Base-by-base conservation (phyloP, 2,329 filamentous ascomycete species). In the Hypocreales sp. region DNA sequence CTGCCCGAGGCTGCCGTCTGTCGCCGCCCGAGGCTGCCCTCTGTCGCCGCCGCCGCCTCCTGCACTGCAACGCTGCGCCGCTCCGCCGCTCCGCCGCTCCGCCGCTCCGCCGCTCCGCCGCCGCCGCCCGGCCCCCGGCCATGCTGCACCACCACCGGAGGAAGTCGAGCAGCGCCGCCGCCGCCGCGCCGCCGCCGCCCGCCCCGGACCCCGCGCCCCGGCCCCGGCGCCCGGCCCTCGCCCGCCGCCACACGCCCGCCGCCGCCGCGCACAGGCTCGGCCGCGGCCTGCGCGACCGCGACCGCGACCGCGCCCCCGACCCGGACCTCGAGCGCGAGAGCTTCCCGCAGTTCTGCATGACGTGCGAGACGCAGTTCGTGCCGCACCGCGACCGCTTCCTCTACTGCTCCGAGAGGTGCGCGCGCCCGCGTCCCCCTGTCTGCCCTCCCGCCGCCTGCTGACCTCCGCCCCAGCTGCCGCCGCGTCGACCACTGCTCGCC, bases 341-440 rank as follows among this genome's bases (percentile, higher is more conserved):
- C 47, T 75, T 76, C 35, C 70, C 70, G 14, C 69, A 74, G 44
- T 75, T 60, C 42, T 76, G 71, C 50, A 75, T 74, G 70, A 66
- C 61, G 8, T 76, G 71, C 47, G 71, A 75, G 46, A 75, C 74
- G 51, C 69, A 75, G 50, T 75, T 75, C 45, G 49, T 71, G 15
- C 61, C 68, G 26, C 55, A 61, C 22, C 64, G 69, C 41, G 67
- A 67, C 39, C 64, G 58, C 35, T 58, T 60, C 34, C 48, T 74
- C 23, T 76, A 75, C 53, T 76, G 71, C 49, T 75, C 71, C 20
- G 68, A 74, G 43, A 51, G 57, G 67, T 73, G 60, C 52, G 68
- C 58, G 50, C 56, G 67, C 73, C 60, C 52, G 67, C 58, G 32
- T 28, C 27, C 29, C 17, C 25, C 30, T 8, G 22, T 15, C 24